Evolutionary conservation across 1,284 basidiomycete genomes (phyloP), one percentile per base, ranked within the genome.

Genomic region (Chalciporus piperatoides): DNA sequence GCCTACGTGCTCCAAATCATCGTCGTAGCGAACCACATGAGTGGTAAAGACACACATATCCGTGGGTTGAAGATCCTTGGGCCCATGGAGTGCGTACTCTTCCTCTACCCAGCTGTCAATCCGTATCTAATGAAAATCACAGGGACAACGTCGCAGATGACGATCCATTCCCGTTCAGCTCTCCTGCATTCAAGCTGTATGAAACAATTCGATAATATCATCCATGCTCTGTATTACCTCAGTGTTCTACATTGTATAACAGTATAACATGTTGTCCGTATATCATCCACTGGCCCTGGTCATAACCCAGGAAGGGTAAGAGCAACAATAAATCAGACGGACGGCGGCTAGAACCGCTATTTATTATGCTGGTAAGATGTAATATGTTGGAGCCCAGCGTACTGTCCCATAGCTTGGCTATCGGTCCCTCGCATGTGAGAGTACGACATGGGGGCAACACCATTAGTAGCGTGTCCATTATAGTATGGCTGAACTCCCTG

Each of bases 11-110:
- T 99, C 4, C 94, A 98, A 62, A 78, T 99, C 27, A 86, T 95
- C 52, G 82, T 99, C 47, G 76, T 94, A 17, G 86, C 90, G 17
- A 99, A 99, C 64, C 94, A 99, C 64, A 87, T 97, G 79, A 97
- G 96, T 59, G 97, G 97, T 3, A 99, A 99, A 68, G 97, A 99
- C 70, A 99, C 97, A 8, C 97, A 99, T 70, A 89, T 99, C 12
- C 82, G 97, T 15, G 92, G 94, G 1, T 69, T 99, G 37, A 82
- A 80, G 46, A 80, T 98, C 19, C 84, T 93, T 53, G 96, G 94
- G 0, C 90, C 93, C 2, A 65, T 81, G 6, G 84, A 86, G 93
- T 93, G 63, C 55, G 86, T 75, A 21, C 15, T 33, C 33, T 24
- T 11, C 28, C 30, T 11, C 41, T 42, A 6, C 23, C n/a, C 19